These are phyloP conservation scores for Cudoniella acicularis DNA, from an alignment of 495 filamentous ascomycete species.

Conservation along the genomic window DNA sequence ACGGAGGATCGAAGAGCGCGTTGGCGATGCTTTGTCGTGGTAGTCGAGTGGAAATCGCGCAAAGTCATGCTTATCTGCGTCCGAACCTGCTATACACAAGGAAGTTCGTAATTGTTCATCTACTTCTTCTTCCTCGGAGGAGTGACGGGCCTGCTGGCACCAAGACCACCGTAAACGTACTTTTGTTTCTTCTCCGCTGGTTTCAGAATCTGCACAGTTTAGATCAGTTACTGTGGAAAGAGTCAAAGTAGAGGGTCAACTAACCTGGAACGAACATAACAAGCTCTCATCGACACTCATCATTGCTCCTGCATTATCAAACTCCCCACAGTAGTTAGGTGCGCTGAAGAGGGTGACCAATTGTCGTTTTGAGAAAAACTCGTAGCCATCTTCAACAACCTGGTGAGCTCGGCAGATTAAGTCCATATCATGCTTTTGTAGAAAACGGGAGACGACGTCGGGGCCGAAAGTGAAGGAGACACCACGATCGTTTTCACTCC, in stretches of 20 bases:
- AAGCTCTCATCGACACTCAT: conserved; percentile 99
- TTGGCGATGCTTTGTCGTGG: conserved; percentile 20
- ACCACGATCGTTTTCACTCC: conserved; percentile 98
- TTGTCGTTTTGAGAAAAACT: conserved; percentile 99
- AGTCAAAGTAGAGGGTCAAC: conserved; percentile 24
- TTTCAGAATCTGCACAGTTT: conserved; percentile 77
- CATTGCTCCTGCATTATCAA: conserved; percentile 99
- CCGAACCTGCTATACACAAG: conserved; percentile 91
- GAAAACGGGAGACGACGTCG: conserved; percentile 97
- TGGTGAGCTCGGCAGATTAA: conserved; percentile 98
- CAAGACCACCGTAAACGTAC: conserved; percentile 92
- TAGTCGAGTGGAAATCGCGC: conserved; percentile 25
- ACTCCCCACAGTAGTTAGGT: conserved; percentile 98
- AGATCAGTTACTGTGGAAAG: conserved; percentile 21
- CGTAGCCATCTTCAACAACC: conserved; percentile 98
- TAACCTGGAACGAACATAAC: conserved; percentile 97
- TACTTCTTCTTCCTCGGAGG: conserved; percentile 89
- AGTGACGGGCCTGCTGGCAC: conserved; percentile 81
- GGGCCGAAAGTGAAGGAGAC: conserved; percentile 99
- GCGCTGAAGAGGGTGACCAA: conserved; percentile 97
- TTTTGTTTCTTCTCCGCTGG: conserved; percentile 99
- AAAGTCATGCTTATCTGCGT: conserved; percentile 63
- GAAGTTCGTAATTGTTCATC: conserved; percentile 73
- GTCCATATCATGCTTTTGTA: conserved; percentile 99
- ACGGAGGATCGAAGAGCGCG: conserved; percentile 14